A percentile compares a stretch with the other conserved stretches of the same genome.
Evolutionary conservation across 176 grass and related monocot genomes (phyloP).

Genomic region (Oryza officinalis): DNA sequence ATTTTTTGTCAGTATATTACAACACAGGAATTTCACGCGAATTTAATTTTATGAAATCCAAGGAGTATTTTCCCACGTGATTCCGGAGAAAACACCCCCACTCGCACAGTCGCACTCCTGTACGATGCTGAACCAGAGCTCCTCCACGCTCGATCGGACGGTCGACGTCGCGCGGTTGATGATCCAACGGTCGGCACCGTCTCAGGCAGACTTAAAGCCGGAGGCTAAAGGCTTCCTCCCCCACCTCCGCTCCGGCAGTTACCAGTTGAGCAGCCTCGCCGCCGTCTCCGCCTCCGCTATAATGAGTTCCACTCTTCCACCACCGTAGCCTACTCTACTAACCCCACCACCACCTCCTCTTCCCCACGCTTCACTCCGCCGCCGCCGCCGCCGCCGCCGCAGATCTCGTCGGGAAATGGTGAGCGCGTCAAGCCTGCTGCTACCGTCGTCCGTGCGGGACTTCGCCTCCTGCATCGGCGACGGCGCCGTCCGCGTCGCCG

Average conservation of each 20-base stretch:
- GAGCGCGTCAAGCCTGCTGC: constrained; percentile 61
- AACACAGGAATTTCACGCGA: too few relatives aligned
- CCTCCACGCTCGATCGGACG: not conserved
- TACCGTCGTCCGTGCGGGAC: constrained; percentile 58
- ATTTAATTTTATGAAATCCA: too few relatives aligned
- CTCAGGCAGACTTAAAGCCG: constrained; percentile 4
- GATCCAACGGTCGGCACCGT: constrained; percentile 6
- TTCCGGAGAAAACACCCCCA: too few relatives aligned
- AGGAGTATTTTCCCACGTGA: too few relatives aligned
- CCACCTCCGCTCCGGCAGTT: constrained; percentile 30
- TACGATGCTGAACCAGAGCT: too few relatives aligned
- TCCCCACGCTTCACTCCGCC: too few relatives aligned
- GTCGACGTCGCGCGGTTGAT: not conserved
- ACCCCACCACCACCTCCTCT: not conserved
- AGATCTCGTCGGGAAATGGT: constrained; percentile 39
- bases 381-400: too few relatives aligned
- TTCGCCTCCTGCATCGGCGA: constrained; percentile 87
- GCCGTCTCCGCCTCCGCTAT: not conserved
- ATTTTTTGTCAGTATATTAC: not conserved
- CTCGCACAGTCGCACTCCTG: too few relatives aligned
- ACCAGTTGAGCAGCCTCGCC: constrained; percentile 16
- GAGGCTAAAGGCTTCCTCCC: not conserved
- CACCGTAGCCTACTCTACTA: not conserved
- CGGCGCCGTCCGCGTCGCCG: constrained; percentile 60
- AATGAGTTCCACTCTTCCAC: not conserved